These are phyloP conservation scores for Asparagopsis taxiformis DNA, from an alignment of 31 red algal genomes.

Conservation along the genomic window DNA sequence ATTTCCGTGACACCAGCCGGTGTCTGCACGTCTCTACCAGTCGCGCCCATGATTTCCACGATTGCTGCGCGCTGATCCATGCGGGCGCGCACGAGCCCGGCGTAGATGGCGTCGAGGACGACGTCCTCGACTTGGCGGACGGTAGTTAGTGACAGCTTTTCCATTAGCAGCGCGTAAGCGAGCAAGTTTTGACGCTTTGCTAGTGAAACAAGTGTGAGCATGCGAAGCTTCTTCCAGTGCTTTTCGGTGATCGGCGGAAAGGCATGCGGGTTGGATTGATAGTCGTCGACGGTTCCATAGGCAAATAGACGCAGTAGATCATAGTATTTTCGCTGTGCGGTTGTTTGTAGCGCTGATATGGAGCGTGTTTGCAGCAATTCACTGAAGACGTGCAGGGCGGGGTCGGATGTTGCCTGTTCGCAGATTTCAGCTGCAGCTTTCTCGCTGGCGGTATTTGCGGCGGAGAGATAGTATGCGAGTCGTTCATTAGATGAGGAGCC, in stretches of 20 bases:
- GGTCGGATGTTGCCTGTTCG: conserved; percentile 28
- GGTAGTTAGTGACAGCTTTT: conserved; percentile 1
- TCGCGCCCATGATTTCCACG: conserved; percentile 22
- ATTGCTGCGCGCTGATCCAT: conserved; percentile 42
- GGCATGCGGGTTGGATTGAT: not conserved
- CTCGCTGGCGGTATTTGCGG: not conserved
- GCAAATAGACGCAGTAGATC: conserved; percentile 45
- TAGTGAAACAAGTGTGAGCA: conserved; percentile 41
- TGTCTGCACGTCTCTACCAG: conserved; percentile 32
- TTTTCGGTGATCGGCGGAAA: conserved; percentile 19
- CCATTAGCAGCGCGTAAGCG: conserved; percentile 13
- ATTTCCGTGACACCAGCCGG: conserved; percentile 20
- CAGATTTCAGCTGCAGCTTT: conserved; percentile 8
- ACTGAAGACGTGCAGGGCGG: conserved; percentile 28
- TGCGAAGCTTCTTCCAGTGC: conserved; percentile 43
- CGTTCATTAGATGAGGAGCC: not conserved
- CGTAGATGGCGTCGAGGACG: conserved; percentile 40
- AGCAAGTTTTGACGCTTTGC: conserved; percentile 9
- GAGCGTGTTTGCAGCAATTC: conserved; percentile 17
- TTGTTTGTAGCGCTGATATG: conserved; percentile 4
- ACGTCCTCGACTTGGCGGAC: conserved; percentile 43
- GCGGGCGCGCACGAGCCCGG: conserved; percentile 38
- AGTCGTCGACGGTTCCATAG: conserved; percentile 19
- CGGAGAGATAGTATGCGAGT: conserved; percentile 34
- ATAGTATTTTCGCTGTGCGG: not conserved